These are phyloP conservation scores for Fusarium burgessii DNA, from an alignment of 2,329 filamentous ascomycete genomes.

Conservation along the genomic window DNA sequence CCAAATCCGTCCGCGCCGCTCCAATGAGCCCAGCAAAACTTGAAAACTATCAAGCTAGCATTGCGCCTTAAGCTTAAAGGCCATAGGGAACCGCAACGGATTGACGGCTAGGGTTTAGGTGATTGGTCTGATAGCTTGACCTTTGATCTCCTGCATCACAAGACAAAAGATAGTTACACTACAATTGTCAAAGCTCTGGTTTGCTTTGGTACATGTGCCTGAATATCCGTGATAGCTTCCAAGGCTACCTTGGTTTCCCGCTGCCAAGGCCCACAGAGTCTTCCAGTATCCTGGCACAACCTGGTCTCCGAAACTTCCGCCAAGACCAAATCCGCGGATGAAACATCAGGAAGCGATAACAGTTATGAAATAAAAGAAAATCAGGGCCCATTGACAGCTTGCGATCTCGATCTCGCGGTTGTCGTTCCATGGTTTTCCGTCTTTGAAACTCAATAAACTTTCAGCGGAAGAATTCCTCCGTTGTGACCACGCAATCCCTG, in stretches of 20 bases:
- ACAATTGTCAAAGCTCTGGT: not conserved
- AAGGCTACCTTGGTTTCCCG: conserved; percentile 38
- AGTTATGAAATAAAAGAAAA: not conserved
- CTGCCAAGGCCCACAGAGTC: conserved; percentile 32
- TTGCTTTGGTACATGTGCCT: conserved; percentile 28
- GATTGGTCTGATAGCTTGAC: conserved; percentile 22
- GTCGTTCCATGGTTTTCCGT: conserved; percentile 11
- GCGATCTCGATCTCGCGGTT: conserved; percentile 41
- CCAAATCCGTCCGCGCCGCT: conserved; percentile 30
- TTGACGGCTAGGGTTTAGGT: conserved; percentile 7
- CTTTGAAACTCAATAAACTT: conserved; percentile 21
- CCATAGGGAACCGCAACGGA: conserved; percentile 6
- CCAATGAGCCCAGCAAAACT: conserved; percentile 24
- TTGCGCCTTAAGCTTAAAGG: conserved; percentile 21
- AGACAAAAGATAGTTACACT: conserved; percentile 3
- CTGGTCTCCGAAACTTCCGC: conserved; percentile 39
- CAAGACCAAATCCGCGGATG: conserved; percentile 32
- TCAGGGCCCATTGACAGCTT: conserved; percentile 1
- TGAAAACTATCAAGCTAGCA: conserved; percentile 27
- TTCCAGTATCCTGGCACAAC: conserved; percentile 37
- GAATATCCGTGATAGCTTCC: conserved; percentile 33
- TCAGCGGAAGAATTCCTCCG: conserved; percentile 18
- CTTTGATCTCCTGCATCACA: conserved; percentile 10
- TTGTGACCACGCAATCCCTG: conserved; percentile 18
- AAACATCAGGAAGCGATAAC: conserved; percentile 11